phyloP scores from a whole-genome alignment of 441 rosid species.

The Pelargonium citronellum region DNA sequence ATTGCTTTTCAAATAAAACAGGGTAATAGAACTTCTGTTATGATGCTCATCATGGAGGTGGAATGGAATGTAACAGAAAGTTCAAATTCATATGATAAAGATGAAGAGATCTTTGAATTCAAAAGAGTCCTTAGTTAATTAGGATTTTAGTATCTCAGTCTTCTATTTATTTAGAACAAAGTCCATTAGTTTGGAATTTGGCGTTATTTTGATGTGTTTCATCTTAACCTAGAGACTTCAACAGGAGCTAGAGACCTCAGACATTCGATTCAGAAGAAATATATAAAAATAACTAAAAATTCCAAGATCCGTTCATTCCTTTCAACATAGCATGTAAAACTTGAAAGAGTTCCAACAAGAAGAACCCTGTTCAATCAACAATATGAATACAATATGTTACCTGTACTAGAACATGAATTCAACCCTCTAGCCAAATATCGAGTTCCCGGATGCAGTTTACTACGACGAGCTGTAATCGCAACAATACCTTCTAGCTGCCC shows the following conservation, averaged over 20 bases:
- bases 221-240: no score
- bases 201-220: no score
- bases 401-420: conserved; percentile 94
- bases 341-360: background rate
- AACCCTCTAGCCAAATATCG: conserved; percentile 97
- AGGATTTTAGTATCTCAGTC: no score
- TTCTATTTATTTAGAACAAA: no score
- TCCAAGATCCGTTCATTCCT: background rate
- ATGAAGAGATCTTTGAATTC: no score
- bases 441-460: conserved; percentile 96
- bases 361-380: conserved; percentile 8
- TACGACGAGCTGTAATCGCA: conserved; percentile 91
- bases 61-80: no score
- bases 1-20: no score
- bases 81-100: no score
- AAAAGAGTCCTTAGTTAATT: no score
- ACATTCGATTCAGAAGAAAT: background rate
- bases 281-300: background rate
- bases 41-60: no score
- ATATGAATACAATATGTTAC: conserved; percentile 35
- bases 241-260: background rate
- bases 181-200: no score
- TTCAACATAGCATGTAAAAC: background rate
- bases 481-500: conserved; percentile 89
- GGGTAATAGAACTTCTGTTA: no score